Evolutionary conservation across 2,329 filamentous ascomycete species (phyloP).

Genomic region (Lasiodiplodia citricola): DNA sequence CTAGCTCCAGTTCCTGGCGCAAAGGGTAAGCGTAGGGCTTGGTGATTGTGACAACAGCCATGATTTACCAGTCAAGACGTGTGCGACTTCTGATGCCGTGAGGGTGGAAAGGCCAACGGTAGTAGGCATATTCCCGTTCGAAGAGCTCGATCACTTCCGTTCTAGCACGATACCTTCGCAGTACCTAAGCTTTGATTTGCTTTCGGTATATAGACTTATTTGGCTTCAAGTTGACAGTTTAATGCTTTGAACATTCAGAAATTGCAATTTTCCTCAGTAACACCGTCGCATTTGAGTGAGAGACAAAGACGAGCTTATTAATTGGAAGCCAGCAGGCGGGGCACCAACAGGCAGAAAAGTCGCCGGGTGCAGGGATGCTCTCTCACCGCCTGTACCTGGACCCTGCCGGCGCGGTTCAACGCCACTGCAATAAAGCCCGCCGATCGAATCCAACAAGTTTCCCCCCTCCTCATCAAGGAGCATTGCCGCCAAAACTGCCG

Average conservation of each 20-base stretch:
- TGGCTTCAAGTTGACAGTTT: background rate
- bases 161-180: slow-evolving; percentile 3
- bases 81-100: background rate
- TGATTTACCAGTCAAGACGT: background rate
- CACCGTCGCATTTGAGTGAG: background rate
- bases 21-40: slow-evolving; percentile 26
- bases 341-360: slow-evolving; percentile 6
- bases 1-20: slow-evolving; percentile 4
- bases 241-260: background rate
- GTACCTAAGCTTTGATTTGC: background rate
- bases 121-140: background rate
- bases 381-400: slow-evolving; percentile 22
- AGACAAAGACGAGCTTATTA: background rate
- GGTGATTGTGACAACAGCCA: background rate
- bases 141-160: background rate
- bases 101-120: background rate
- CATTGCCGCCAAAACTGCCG: background rate
- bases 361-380: background rate
- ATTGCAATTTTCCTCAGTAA: background rate
- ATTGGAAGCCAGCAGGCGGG: background rate
- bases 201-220: background rate
- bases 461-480: slow-evolving; percentile 15
- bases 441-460: slow-evolving; percentile 17
- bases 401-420: slow-evolving; percentile 17
- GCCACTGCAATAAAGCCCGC: slow-evolving; percentile 19